These are phyloP conservation scores for Paecilomyces sp. DNA, from an alignment of 2,329 filamentous ascomycete species.

Conservation along the genomic window DNA sequence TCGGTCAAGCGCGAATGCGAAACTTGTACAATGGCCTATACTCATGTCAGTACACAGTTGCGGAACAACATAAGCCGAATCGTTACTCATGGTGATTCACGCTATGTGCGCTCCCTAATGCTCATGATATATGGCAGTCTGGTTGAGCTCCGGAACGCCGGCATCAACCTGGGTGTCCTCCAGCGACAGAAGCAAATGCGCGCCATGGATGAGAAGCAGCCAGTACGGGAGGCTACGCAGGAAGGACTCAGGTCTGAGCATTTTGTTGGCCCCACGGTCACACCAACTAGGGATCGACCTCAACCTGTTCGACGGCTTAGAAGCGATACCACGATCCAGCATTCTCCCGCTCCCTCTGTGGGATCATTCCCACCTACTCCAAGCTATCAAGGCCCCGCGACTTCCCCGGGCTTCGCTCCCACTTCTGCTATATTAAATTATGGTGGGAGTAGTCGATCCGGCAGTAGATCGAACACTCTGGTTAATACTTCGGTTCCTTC, in stretches of 20 bases:
- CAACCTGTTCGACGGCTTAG: constrained; percentile 39
- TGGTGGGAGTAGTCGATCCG: constrained; percentile 36
- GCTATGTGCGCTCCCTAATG: constrained; percentile 53
- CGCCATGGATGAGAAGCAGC: constrained; percentile 17
- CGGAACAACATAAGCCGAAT: constrained; percentile 44
- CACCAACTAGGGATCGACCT: constrained; percentile 42
- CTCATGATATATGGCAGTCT: constrained; percentile 53
- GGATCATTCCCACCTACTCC: constrained; percentile 24
- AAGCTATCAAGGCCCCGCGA: constrained; percentile 17
- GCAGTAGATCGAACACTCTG: constrained; percentile 48
- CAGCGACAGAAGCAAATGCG: constrained; percentile 20
- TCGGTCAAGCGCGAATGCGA: constrained; percentile 40
- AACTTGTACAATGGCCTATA: constrained; percentile 44
- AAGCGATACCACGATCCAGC: constrained; percentile 46
- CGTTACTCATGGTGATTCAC: constrained; percentile 48
- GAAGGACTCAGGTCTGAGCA: constrained; percentile 20
- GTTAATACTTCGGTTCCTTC: constrained; percentile 40
- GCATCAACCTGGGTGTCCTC: constrained; percentile 43
- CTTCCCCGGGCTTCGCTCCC: constrained; percentile 23
- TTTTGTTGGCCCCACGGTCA: constrained; percentile 23
- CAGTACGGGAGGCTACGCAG: constrained; percentile 23
- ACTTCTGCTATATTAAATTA: constrained; percentile 22
- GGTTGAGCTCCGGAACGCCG: constrained; percentile 54
- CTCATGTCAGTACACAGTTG: constrained; percentile 42
- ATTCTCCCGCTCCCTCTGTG: constrained; percentile 26